Evolutionary conservation across 805 yeast species (phyloP), one percentile per base, ranked within the genome.

Genomic region (Candida oleophila): DNA sequence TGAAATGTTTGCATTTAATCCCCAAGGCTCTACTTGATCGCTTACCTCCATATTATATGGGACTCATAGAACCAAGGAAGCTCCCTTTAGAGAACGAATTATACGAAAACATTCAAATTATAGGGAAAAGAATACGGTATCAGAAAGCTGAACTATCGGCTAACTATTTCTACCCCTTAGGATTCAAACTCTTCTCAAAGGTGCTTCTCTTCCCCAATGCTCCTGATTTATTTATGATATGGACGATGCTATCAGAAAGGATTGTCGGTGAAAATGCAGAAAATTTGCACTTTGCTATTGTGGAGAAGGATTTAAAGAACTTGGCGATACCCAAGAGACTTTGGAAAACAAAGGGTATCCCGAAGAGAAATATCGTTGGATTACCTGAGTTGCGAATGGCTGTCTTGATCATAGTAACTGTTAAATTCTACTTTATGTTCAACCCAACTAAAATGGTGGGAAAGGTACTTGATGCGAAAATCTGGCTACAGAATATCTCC

Each of bases 141-240:
- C 21, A 32, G 4, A 8, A 20, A 14, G 32, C 55, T 36, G 21
- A 38, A 1, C 39, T 61, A 0, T 58, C 65, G 3, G 37, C 55
- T 11, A 56, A 57, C 42, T 65, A 58, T 47, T 69, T 62, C 42
- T 72, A 60, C 48, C 71, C 68, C 43, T 68, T 52, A 41, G 61
- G 80, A 3, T 64, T 78, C 45, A 68, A 69, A 46, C 48, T 72
- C 1, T 62, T 75, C 3, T 60, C 70, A 3, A 76, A 77, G 38
- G 52, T 77, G 38, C 57, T 77, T 14, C 52, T 83, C 4, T 80
- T 71, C 7, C 74, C 74, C 2, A 64, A 69, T 46, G 55, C 90
- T 1, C 70, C 82, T 2, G 77, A 77, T 35, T 54, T 83, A 2
- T 74, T 76, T 21, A 45, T 58, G 0, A 60, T 73, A 22, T 66